Conservation (phyloP, 176 grass and related monocot genomes). For the Secale cereale region DNA sequence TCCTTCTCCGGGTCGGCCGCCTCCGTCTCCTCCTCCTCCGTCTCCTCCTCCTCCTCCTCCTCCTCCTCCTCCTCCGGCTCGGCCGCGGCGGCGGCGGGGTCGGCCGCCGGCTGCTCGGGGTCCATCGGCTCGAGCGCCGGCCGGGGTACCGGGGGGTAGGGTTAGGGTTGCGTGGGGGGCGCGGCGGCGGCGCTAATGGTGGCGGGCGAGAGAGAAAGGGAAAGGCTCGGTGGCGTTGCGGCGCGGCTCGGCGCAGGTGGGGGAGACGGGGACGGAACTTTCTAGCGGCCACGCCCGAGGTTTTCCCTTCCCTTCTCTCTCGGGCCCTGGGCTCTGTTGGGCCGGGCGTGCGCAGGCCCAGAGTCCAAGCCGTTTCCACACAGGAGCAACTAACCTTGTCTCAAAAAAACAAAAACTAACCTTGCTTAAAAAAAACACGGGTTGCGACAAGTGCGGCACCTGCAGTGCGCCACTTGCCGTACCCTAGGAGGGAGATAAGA, state of each 20-base stretch:
- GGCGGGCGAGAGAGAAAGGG: not conserved
- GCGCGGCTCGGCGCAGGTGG: slow-evolving; percentile 14
- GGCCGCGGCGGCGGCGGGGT: not conserved
- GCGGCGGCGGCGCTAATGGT: not conserved
- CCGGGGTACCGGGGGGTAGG: not conserved
- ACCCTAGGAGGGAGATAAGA: too few relatives aligned
- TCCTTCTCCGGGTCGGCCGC: not conserved
- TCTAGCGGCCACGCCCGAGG: not conserved
- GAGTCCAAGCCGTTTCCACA: too few relatives aligned
- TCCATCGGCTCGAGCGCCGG: not conserved
- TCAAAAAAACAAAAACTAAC: too few relatives aligned
- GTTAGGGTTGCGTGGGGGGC: slow-evolving; percentile 16
- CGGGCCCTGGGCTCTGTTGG: not conserved
- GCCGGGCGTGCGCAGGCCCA: not conserved
- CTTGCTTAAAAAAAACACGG: too few relatives aligned
- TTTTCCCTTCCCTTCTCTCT: not conserved
- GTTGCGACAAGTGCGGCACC: too few relatives aligned
- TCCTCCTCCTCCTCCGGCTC: not conserved
- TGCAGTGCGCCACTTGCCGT: too few relatives aligned
- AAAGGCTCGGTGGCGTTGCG: not conserved
- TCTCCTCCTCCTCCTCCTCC: not conserved
- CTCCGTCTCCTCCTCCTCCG: not conserved
- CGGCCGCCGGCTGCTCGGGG: not conserved
- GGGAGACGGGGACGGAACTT: not conserved
- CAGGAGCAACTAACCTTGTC: too few relatives aligned